Base-by-base conservation (phyloP, 1,284 basidiomycete species). In the Cerrena zonata region DNA sequence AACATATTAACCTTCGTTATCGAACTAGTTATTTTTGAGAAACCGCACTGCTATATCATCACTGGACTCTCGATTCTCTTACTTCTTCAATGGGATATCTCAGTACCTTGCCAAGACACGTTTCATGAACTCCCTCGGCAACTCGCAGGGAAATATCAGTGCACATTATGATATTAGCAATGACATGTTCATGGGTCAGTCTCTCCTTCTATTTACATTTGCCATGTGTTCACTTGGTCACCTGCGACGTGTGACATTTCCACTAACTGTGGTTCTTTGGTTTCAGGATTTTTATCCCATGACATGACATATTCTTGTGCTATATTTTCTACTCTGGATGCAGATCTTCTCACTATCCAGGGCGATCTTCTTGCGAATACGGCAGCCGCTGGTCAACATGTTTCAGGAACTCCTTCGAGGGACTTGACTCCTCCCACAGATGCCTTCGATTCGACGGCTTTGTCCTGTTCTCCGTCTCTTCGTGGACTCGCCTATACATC, bases 291-390 rank as follows among this genome's bases (percentile, higher is more conserved):
- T 65, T 65, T 91, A 23, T 84, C 80, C 1, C 63, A 73, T 48
- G 88, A 91, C 64, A 91, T 92, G 88, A 90, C 84, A 15, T 91
- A 91, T 64, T 87, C 84, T 0, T 89, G 83, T 60, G 86, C 78
- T 3, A 85, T 89, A 55, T 89, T 84, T 61, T 69, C 78, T 12
- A 77, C 82, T 27, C 67, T 86, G 1, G 80, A 88, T 57, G 77
- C 73, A 3, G 86, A 89, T 59, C 65, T 86, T 26, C 67, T 67
- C 37, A 38, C 53, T 41, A 25, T 34, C 7, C n/a, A n/a, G n/a
- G n/a, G n/a, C n/a, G n/a, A n/a, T n/a, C n/a, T n/a, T n/a, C n/a
- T n/a, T n/a, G n/a, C n/a, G n/a, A n/a, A n/a, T n/a, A n/a, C n/a
- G n/a, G n/a, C n/a, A n/a, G n/a, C n/a, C n/a, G n/a, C n/a, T n/a